Evolutionary conservation across 345 rosid species (phyloP), one percentile per base, ranked within the genome.

Genomic region (Geranium rotundifolium): DNA sequence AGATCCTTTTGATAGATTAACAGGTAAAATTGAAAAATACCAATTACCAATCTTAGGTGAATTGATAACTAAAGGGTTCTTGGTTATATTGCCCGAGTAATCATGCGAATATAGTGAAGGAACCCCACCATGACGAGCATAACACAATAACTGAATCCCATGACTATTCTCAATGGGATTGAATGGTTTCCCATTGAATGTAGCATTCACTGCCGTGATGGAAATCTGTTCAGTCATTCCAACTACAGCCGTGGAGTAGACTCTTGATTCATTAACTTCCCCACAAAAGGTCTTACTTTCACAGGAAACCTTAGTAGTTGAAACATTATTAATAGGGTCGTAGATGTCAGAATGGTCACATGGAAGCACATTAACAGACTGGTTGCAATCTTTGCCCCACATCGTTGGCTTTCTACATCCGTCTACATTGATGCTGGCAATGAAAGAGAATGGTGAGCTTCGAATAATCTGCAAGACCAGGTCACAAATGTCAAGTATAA

Each of bases 371-470:
- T 82, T 77, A 54, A 92, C 71, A 17, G 91, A 87, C 78, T 83
- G 88, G 80, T 89, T 86, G 85, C 98, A 92, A 68, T 71, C 83
- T 73, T 79, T 88, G 10, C 98, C 98, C 87, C 83, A 83, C 85
- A 80, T 78, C 49, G 79, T 78, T 68, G 88, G 80, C 55, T 82
- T 73, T 69, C 66, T 71, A 71, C 99, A 93, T 68, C 97, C 99
- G 80, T 87, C 90, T 54, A 93, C 90, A 29, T 77, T 90, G 62
- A 93, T 77, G 69, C 87, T 87, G 68, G 86, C 95, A 64, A 84
- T 81, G 67, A 93, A 93, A 54, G 90, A 85, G 74, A 81, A 90
- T 1, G 88, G 57, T 19, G 83, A 70, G 34, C 85, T 82, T 49
- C 95, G 84, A 67, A 79, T 68, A 71, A 87, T 93, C 99, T 93